A percentile compares a stretch with the other conserved stretches of the same genome.
Evolutionary conservation across 2,329 filamentous ascomycete genomes (phyloP).

Genomic region (Colletotrichum abscissum): DNA sequence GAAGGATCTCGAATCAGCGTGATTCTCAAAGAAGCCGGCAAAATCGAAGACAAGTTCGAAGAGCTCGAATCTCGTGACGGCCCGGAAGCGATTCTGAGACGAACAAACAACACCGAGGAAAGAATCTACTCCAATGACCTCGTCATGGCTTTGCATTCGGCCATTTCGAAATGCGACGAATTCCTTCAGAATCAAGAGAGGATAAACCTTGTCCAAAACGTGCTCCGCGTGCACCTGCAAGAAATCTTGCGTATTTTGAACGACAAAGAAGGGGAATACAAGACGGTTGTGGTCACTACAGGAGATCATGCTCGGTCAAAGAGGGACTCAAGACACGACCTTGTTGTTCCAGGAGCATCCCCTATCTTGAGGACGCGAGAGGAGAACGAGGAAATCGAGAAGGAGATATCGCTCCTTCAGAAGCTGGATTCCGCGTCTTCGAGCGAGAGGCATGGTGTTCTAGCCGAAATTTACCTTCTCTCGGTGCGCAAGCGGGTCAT

Average conservation of each 20-base stretch:
- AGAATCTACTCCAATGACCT: constrained; percentile 23
- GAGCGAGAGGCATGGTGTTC: constrained; percentile 17
- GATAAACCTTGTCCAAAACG: constrained; percentile 51
- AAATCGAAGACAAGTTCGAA: constrained; percentile 43
- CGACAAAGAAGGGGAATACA: constrained; percentile 35
- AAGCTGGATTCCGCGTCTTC: constrained; percentile 21
- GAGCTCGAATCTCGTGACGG: constrained; percentile 33
- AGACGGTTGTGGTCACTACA: not conserved
- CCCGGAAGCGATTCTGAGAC: not conserved
- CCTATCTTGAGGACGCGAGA: not conserved
- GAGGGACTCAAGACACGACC: not conserved
- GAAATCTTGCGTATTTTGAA: constrained; percentile 60
- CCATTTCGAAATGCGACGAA: constrained; percentile 32
- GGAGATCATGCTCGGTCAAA: not conserved
- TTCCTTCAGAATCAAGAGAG: constrained; percentile 42
- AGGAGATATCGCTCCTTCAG: constrained; percentile 23
- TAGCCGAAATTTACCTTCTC: constrained; percentile 25
- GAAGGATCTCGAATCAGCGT: constrained; percentile 38
- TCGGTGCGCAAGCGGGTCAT: constrained; percentile 19
- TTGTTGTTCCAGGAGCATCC: not conserved
- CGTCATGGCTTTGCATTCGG: constrained; percentile 8
- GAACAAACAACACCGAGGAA: constrained; percentile 16
- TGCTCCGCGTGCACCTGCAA: constrained; percentile 62
- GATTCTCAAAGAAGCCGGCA: constrained; percentile 27
- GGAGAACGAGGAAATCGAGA: not conserved